Base-by-base conservation (phyloP, 768 basidiomycete genomes). In the Phanerochaete carnosa region DNA sequence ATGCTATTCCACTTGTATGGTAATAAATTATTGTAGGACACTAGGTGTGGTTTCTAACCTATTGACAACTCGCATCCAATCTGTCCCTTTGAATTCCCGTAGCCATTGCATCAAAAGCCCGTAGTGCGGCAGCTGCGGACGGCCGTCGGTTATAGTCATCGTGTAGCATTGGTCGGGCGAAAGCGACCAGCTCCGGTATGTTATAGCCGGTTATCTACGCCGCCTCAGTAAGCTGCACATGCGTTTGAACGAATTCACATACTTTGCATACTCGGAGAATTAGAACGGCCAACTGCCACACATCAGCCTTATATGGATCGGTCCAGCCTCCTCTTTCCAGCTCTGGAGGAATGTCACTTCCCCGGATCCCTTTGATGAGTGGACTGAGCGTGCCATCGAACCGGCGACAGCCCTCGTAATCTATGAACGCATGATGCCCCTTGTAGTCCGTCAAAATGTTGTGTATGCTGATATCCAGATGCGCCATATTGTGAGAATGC, bases 271-370 rank as follows among this genome's bases (percentile, higher is more conserved):
- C 83, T 23, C 83, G 80, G 45, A 89, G 70, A 29, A 91, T 82
- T 3, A 90, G 76, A 16, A 88, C 75, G 22, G 78, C 90, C 30
- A 90, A 72, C 15, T 87, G 86, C 86, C 88, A 92, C 1, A 91
- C 80, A 66, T 92, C 89, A 8, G 88, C 74, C 73, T 88, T 89
- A 69, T 83, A 90, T 3, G 88, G 85, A 70, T 89, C 81, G 39
- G 68, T 67, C 54, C 67, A 69, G 46, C 77, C 79, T 22, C 79
- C 80, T 23, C 70, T 68, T 65, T 86, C 88, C 52, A 83, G 81
- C 70, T 92, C 90, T 13, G 89, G 89, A 22, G 90, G 87, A 12
- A 86, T 67, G 60, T 91, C 90, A 22, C 89, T 88, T 23, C 83
- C 82, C 15, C 83, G 79, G 67, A 77, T 77, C 46, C 75, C 73